A percentile compares a stretch with the other conserved stretches of the same genome.
Evolutionary conservation across 129 eudicot genomes (phyloP).

Genomic region (Centaurea solstitialis): DNA sequence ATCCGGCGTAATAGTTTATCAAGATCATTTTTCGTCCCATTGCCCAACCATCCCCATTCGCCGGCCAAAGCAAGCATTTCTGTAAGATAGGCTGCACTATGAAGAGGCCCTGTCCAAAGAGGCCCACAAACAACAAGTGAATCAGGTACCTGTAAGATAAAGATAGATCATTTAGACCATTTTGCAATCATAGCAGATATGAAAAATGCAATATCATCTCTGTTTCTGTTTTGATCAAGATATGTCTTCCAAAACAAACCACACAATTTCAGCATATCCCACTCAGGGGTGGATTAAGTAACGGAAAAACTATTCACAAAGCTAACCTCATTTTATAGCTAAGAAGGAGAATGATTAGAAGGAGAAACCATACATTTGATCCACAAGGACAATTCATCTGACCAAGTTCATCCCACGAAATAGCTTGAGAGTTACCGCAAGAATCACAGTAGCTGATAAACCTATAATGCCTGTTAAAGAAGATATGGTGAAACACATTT

Average conservation of each 20-base stretch:
- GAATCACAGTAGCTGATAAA: conserved; percentile 76
- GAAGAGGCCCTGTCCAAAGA: conserved; percentile 98
- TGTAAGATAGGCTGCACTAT: conserved; percentile 47
- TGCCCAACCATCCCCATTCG: conserved; percentile 86
- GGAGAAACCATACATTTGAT: conserved; percentile 42
- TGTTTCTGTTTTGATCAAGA: background rate
- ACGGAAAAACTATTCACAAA: too few relatives aligned
- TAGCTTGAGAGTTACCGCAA: conserved; percentile 79
- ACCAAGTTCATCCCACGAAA: conserved; percentile 75
- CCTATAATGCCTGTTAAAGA: conserved; percentile 61
- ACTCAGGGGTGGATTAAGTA: background rate
- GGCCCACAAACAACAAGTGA: conserved; percentile 85
- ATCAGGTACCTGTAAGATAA: conserved; percentile 52
- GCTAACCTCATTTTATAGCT: background rate
- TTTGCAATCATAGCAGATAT: background rate
- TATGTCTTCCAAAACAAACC: too few relatives aligned
- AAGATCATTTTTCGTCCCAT: conserved; percentile 49
- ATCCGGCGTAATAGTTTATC: conserved; percentile 57
- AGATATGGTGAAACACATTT: background rate
- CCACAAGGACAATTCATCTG: conserved; percentile 66
- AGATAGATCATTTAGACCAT: conserved; percentile 5
- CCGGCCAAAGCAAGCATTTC: conserved; percentile 74
- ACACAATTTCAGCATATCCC: background rate
- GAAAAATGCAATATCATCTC: background rate
- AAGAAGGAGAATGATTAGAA: background rate